Base-by-base conservation (phyloP, 2,329 filamentous ascomycete species). In the Cordyceps militaris region DNA sequence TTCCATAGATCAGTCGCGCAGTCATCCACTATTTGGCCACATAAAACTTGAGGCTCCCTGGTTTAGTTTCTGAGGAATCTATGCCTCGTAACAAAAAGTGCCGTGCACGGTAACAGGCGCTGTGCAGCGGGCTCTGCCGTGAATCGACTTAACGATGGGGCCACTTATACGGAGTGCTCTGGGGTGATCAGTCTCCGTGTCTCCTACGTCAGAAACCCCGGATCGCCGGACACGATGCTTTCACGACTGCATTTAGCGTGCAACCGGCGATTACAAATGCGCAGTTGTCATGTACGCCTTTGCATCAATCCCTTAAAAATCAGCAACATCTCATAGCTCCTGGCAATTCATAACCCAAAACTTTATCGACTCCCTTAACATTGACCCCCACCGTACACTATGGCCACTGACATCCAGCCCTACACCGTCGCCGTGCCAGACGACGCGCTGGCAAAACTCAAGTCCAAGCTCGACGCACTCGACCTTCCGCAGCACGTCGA, bases 381-480 rank as follows among this genome's bases (percentile, higher is more conserved):
- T 34, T 34, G 28, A 36, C 8, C 30, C 16, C 10, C 30, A 42
- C 38, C n/a, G 3, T n/a, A 11, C 19, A 58, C 21, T 9, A 59
- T 56, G 57, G 38, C 40, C 42, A 52, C 8, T 23, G 53, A 59
- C 38, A 67, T 69, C 44, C 64, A 64, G 42, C 64, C 67, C 1
- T 71, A 65, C 61, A 64, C 63, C 28, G 69, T 70, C 46, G 56
- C 63, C 16, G 61, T 71, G 10, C 56, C 66, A 1, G 66, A 70
- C 16, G 49, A 60, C 1, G 60, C 61, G 14, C 48, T 71, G 9
- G 52, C 63, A 16, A 56, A 48, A 11, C 59, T 70, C 11, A 62
- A 66, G 24, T 57, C 64, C 23, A 69, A 66, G 57, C 66, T 70
- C 3, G 59, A 58, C 26, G 23, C 61, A 1, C 40, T 62, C 4